phyloP scores from a whole-genome alignment of 805 yeast species.

The Wickerhamomyces ciferrii region DNA sequence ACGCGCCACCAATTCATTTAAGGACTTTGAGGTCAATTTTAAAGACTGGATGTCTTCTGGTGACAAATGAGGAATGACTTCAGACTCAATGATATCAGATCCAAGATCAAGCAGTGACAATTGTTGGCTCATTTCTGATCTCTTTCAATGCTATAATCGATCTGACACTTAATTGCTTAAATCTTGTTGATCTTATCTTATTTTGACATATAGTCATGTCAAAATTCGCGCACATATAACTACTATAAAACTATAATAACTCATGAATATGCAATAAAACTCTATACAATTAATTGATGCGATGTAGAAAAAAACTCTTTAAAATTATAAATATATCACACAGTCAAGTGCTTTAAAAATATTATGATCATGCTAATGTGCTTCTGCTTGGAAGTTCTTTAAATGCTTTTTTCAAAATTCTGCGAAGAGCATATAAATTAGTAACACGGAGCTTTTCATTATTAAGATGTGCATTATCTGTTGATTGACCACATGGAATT shows the following conservation, averaged over 20 bases:
- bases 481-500: conserved; percentile 92
- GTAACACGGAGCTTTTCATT: conserved; percentile 80
- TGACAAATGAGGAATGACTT: conserved; percentile 22
- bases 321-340: too few species aligned
- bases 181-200: too few species aligned
- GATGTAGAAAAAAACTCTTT: too few species aligned
- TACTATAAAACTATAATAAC: too few species aligned
- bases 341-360: background rate
- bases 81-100: conserved; percentile 31
- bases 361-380: background rate
- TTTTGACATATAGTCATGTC: too few species aligned
- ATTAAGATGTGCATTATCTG: conserved; percentile 90
- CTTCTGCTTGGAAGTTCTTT: conserved; percentile 15
- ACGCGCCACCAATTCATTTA: conserved; percentile 29
- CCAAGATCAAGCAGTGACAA: background rate
- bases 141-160: too few species aligned
- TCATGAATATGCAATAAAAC: too few species aligned
- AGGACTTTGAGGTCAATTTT: conserved; percentile 31
- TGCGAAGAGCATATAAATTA: conserved; percentile 71
- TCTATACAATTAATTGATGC: too few species aligned
- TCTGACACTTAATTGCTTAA: too few species aligned
- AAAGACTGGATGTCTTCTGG: conserved; percentile 34
- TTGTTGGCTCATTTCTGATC: background rate
- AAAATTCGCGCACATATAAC: too few species aligned
- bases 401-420: conserved; percentile 37